A percentile compares a stretch with the other conserved stretches of the same genome.
These are phyloP conservation scores for Colletotrichum liaoningense DNA, from an alignment of 2,329 filamentous ascomycete species.

Conservation along the genomic window DNA sequence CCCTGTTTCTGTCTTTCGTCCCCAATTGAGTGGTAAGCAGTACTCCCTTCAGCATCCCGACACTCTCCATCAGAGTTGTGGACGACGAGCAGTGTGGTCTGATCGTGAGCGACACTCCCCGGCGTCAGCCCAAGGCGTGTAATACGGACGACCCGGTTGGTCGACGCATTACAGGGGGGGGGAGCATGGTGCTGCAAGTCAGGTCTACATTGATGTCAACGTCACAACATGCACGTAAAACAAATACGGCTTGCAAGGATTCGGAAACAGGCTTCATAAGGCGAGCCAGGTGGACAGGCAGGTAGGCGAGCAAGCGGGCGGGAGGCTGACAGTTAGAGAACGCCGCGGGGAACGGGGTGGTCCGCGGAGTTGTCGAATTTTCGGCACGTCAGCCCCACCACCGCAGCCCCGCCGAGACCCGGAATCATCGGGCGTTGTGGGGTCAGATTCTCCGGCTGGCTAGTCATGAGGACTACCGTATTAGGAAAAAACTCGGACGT, in stretches of 20 bases:
- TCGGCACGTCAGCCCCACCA: neutral
- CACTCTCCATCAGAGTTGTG: neutral
- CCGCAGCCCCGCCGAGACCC: neutral
- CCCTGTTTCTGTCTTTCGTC: neutral
- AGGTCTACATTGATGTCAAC: neutral
- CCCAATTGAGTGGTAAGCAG: neutral
- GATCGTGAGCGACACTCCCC: neutral
- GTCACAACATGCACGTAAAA: neutral
- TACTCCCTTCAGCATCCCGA: neutral
- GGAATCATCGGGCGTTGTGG: neutral
- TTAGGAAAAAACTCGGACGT: neutral
- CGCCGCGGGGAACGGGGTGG: neutral
- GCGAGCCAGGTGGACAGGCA: neutral
- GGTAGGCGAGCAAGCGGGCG: neutral
- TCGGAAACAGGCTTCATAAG: neutral
- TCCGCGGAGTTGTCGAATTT: conserved; percentile 13
- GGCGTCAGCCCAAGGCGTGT: neutral
- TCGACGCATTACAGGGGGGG: neutral
- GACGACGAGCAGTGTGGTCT: neutral
- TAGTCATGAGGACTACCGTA: neutral
- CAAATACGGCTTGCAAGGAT: neutral
- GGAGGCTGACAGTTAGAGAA: too few species aligned
- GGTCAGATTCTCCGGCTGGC: neutral
- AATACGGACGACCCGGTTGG: conserved; percentile 17
- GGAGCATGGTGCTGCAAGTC: neutral